These are phyloP conservation scores for Russula ochroleuca DNA, from an alignment of 768 basidiomycete species.

Conservation along the genomic window DNA sequence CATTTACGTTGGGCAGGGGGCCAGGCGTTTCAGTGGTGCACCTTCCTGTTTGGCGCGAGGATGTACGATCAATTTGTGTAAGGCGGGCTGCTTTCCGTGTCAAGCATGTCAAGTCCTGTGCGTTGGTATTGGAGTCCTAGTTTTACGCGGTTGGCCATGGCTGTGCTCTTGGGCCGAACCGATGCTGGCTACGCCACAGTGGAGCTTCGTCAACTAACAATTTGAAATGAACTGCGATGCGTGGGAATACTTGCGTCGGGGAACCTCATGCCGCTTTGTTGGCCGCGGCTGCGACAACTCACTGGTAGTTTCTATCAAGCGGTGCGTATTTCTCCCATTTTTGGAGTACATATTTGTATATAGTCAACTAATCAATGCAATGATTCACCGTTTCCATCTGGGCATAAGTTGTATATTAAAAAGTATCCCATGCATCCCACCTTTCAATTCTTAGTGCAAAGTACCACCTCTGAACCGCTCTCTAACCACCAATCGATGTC, in stretches of 20 bases:
- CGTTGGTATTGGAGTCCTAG: constrained; percentile 2
- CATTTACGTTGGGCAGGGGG: constrained; percentile 2
- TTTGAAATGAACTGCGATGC: neutral
- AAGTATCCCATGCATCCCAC: neutral
- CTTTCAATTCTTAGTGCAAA: constrained; percentile 19
- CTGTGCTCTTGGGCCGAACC: constrained; percentile 5
- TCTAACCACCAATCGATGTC: constrained; percentile 71
- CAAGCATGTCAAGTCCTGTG: constrained; percentile 8
- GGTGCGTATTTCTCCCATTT: constrained; percentile 2
- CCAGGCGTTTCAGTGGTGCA: constrained; percentile 7
- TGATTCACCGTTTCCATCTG: neutral
- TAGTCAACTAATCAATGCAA: constrained; percentile 7
- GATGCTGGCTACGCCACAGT: neutral
- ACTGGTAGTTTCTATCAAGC: neutral
- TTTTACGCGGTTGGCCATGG: constrained; percentile 15
- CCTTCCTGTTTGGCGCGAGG: constrained; percentile 18
- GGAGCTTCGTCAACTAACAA: neutral
- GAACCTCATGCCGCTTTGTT: neutral
- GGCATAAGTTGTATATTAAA: neutral
- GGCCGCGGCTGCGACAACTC: neutral
- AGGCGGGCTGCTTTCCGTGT: constrained; percentile 3
- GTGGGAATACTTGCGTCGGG: neutral
- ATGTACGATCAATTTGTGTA: constrained; percentile 15
- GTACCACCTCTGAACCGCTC: constrained; percentile 40
- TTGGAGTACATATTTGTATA: neutral